These are phyloP conservation scores for Colletotrichum sp. DNA, from an alignment of 2,329 filamentous ascomycete species.

Conservation along the genomic window DNA sequence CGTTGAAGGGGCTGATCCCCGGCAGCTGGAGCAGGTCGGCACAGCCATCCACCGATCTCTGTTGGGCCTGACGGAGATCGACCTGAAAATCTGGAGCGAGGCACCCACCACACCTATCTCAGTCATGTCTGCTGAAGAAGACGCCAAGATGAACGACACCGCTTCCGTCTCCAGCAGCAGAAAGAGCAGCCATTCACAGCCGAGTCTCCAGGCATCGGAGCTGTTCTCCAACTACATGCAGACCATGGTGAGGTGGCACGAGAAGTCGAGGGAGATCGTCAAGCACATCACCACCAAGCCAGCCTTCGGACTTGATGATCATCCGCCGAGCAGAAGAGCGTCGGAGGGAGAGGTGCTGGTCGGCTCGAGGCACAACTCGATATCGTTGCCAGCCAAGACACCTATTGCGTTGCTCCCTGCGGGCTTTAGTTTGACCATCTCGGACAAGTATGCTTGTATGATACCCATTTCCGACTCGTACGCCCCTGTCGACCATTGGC, in stretches of 20 bases:
- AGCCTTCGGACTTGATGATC: not conserved
- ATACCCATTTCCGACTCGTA: conserved; percentile 81
- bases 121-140: conserved; percentile 19
- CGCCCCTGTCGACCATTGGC: conserved; percentile 89
- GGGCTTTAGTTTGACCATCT: conserved; percentile 81
- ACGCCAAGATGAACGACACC: conserved; percentile 8
- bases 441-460: conserved; percentile 75
- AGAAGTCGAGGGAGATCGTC: conserved; percentile 73
- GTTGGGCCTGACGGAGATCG: conserved; percentile 41
- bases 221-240: conserved; percentile 67
- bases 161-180: conserved; percentile 8
- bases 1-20: conserved; percentile 74
- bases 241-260: conserved; percentile 76
- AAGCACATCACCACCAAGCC: conserved; percentile 45
- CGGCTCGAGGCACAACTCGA: not conserved
- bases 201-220: conserved; percentile 32
- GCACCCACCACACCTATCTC: conserved; percentile 25
- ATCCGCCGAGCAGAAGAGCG: conserved; percentile 5
- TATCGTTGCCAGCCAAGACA: conserved; percentile 35
- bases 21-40: conserved; percentile 62
- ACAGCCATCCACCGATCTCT: conserved; percentile 70
- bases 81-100: conserved; percentile 50
- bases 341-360: conserved; percentile 10
- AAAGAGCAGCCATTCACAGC: conserved; percentile 19
- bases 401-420: conserved; percentile 78